Conservation (phyloP, 306 rosid genomes). For the apple (Malus domestica) region DNA sequence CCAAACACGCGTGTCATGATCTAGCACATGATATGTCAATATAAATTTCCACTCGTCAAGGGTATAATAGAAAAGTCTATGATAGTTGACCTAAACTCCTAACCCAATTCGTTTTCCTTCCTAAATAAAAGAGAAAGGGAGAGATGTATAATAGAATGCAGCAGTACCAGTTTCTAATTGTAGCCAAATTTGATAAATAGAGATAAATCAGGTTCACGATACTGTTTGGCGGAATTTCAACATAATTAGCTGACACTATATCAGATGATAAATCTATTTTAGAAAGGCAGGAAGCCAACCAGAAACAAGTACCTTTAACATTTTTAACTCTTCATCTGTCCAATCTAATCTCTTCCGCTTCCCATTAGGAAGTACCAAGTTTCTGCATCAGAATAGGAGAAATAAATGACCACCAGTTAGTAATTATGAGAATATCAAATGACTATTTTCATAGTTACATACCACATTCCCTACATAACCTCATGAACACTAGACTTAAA, state of each 20-base stretch:
- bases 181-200: background rate
- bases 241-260: background rate
- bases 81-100: background rate
- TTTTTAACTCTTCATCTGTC: conserved; percentile 41
- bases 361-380: background rate
- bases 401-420: background rate
- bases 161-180: background rate
- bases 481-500: background rate
- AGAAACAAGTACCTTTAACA: conserved; percentile 34
- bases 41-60: background rate
- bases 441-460: background rate
- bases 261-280: background rate
- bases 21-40: background rate
- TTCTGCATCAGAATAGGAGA: conserved; percentile 22
- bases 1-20: background rate
- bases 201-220: background rate
- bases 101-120: background rate
- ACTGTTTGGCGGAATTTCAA: background rate
- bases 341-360: conserved; percentile 34
- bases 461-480: background rate
- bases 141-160: background rate
- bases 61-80: background rate
- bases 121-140: background rate
- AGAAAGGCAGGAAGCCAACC: background rate
- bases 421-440: background rate